phyloP scores from a whole-genome alignment of 306 rosid species.

The Dryas alaskensis region DNA sequence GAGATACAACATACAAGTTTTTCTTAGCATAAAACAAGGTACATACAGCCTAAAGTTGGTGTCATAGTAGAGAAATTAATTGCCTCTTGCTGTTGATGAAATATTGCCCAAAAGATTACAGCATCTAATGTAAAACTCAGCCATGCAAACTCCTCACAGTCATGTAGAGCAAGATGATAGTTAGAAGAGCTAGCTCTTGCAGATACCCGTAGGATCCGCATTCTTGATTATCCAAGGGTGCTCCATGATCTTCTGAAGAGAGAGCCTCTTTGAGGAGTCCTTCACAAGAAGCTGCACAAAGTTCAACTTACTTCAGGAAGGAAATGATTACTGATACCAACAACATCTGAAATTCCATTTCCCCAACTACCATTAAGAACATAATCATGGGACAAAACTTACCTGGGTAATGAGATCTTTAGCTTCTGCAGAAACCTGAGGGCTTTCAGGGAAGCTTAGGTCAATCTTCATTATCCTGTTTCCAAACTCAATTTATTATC shows the following conservation, averaged over 20 bases:
- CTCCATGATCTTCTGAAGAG: conserved; percentile 71
- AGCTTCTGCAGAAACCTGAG: conserved; percentile 62
- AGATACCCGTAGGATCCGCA: conserved; percentile 52
- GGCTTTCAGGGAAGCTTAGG: conserved; percentile 57
- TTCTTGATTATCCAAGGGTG: conserved; percentile 88
- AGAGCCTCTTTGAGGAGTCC: conserved; percentile 69
- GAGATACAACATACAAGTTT: not conserved
- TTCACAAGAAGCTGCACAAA: conserved; percentile 70
- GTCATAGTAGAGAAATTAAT: not conserved
- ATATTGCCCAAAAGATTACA: conserved; percentile 3
- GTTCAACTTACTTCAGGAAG: not conserved
- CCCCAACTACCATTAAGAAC: not conserved
- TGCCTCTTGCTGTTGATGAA: not conserved
- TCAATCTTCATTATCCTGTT: conserved; percentile 73
- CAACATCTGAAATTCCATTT: not conserved
- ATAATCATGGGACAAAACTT: conserved; percentile 19
- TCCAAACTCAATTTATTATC: conserved; percentile 4
- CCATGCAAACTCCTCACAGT: conserved; percentile 10
- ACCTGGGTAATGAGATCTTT: conserved; percentile 67
- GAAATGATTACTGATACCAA: not conserved
- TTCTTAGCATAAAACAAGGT: not conserved
- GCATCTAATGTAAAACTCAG: not conserved
- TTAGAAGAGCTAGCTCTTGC: conserved; percentile 36
- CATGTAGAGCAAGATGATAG: conserved; percentile 2
- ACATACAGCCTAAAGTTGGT: not conserved